These are phyloP conservation scores for Blastocystis hominis DNA, from an alignment of 352 stramenopile genomes.

Conservation along the genomic window DNA sequence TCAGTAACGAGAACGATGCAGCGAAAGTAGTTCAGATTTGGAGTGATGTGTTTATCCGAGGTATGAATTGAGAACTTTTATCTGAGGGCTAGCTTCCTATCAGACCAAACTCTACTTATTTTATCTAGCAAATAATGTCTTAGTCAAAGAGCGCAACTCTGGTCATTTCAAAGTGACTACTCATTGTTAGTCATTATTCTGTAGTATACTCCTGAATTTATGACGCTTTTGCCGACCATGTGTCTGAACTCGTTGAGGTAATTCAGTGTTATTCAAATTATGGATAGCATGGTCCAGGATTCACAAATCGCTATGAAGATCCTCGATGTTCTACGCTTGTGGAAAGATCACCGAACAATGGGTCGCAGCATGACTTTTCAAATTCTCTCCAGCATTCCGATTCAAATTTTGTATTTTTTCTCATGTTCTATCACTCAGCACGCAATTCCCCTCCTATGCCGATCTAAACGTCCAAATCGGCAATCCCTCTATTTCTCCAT, in stretches of 20 bases:
- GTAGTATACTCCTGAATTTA: slow-evolving; percentile 39
- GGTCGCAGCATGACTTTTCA: slow-evolving; percentile 2
- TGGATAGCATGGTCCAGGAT: not conserved
- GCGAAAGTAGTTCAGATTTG: not conserved
- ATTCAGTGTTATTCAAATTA: not conserved
- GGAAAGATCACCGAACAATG: slow-evolving; percentile 26
- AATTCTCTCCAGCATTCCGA: slow-evolving; percentile 1
- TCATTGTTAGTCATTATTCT: not conserved
- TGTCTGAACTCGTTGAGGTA: not conserved
- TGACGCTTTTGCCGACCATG: not conserved
- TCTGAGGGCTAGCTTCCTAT: not conserved
- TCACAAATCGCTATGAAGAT: not conserved
- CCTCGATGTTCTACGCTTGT: not conserved
- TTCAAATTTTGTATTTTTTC: not conserved
- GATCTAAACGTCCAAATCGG: not conserved
- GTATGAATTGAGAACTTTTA: not conserved
- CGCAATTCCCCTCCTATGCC: not conserved
- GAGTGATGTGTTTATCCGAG: not conserved
- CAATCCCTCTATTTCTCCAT: not conserved
- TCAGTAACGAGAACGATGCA: not conserved
- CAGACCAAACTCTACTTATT: slow-evolving; percentile 26
- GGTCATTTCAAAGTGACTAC: not conserved
- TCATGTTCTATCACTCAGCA: not conserved
- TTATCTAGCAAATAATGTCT: slow-evolving; percentile 1
- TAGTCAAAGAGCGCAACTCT: not conserved